Evolutionary conservation across 2,329 filamentous ascomycete species (phyloP), one percentile per base, ranked within the genome.

Genomic region (Cladosporium sp.): DNA sequence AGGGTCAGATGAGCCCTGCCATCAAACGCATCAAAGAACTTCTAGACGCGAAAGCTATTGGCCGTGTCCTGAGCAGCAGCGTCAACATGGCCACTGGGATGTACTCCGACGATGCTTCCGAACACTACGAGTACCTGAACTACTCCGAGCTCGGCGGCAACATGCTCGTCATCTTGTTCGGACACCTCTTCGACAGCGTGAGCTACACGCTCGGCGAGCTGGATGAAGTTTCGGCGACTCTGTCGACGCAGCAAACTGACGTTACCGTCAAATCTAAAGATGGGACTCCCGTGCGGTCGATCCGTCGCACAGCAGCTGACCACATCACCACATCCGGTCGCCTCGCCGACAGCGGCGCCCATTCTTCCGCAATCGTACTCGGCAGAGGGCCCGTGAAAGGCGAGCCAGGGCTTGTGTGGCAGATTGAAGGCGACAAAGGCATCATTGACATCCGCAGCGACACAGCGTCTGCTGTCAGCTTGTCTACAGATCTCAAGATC

Each of bases 351-450:
- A 63, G 71, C 0, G 72, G 72, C 6, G 78, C 81, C 0, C 74
- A 75, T 0, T 64, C 83, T 0, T 74, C 74, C 0, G 62, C 78
- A n/a, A 75, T 76, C 4, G 75, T 80, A 61, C 77, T 79, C 3
- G 75, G 76, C 14, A 82, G 82, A 0, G 73, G 76, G 15, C 74
- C 78, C 0, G 83, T 84, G 66, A 76, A 76, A 0, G 78, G 73
- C 1, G 76, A 79, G 0, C 74, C 79, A 0, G 73, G 70, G 1
- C 65, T 82, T 0, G 67, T 76, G 0, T 85, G 82, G 79, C 75
- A 72, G 6, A 76, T 86, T 39, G 72, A 78, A 45, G 82, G 83
- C 7, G 70, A 74, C 3, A 74, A 75, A 49, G 75, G 73, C 0
- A 73, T 77, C 61, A 67, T 78, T 51, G 68, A 69, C 14, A 68